Conservation (phyloP, 495 filamentous ascomycete species). For the Amorphotheca resinae region DNA sequence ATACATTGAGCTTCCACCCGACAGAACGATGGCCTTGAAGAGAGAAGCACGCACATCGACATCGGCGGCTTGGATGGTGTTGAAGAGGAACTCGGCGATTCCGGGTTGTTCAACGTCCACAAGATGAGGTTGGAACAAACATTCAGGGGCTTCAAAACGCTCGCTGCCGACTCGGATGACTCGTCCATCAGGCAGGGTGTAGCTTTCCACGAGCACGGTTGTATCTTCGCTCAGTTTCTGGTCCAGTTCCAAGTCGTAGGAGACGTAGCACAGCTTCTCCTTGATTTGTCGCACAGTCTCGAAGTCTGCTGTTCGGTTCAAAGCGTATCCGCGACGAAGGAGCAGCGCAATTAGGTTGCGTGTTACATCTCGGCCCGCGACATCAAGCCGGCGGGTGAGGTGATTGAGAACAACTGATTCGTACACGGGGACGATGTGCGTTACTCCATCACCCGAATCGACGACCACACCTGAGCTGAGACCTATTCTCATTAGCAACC, state of each 20-base stretch:
- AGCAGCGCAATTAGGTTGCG: slow-evolving; percentile 93
- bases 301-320: slow-evolving; percentile 98
- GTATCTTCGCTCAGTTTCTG: slow-evolving; percentile 94
- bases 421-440: slow-evolving; percentile 96
- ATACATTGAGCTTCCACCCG: slow-evolving; percentile 97
- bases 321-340: slow-evolving; percentile 85
- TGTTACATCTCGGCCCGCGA: slow-evolving; percentile 93
- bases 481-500: slow-evolving; percentile 15
- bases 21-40: slow-evolving; percentile 95
- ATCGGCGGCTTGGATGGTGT: slow-evolving; percentile 92
- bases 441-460: slow-evolving; percentile 95
- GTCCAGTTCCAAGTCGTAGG: slow-evolving; percentile 94
- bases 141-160: slow-evolving; percentile 95
- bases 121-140: slow-evolving; percentile 96
- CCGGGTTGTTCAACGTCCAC: slow-evolving; percentile 97
- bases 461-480: slow-evolving; percentile 93
- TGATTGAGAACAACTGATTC: slow-evolving; percentile 96
- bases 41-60: slow-evolving; percentile 87
- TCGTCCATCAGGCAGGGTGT: slow-evolving; percentile 90
- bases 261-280: slow-evolving; percentile 99
- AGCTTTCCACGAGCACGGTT: slow-evolving; percentile 92
- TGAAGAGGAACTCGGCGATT: slow-evolving; percentile 94
- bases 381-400: slow-evolving; percentile 83
- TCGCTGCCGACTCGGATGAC: slow-evolving; percentile 93
- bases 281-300: slow-evolving; percentile 99